Evolutionary conservation across 495 filamentous ascomycete species (phyloP).

Genomic region (Chaetomidium leptoderma): DNA sequence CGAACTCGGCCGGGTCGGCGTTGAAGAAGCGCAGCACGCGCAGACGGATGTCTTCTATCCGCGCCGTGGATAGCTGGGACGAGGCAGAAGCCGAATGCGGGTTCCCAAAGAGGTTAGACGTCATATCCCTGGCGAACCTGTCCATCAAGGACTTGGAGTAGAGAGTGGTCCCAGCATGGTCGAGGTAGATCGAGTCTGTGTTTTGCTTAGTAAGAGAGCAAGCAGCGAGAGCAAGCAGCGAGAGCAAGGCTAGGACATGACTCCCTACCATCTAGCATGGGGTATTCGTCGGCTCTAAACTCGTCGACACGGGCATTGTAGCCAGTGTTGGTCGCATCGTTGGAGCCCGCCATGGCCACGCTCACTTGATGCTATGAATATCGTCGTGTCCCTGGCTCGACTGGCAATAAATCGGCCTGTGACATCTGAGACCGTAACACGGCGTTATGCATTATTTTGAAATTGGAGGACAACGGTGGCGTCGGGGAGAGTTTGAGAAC

Average conservation of each 20-base stretch:
- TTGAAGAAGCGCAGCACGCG: constrained; percentile 74
- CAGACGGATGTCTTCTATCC: constrained; percentile 72
- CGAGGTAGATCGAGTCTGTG: constrained; percentile 76
- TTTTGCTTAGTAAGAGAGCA: constrained; percentile 11
- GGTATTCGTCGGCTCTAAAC: constrained; percentile 71
- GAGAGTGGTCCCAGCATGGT: constrained; percentile 85
- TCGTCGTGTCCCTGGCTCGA: constrained; percentile 3
- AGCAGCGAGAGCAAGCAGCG: background rate
- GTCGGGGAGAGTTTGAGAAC: background rate
- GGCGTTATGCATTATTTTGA: background rate
- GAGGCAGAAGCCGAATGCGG: constrained; percentile 83
- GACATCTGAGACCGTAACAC: background rate
- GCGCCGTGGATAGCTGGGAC: constrained; percentile 67
- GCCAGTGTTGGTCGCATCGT: constrained; percentile 14
- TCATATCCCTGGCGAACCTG: constrained; percentile 69
- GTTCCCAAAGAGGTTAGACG: constrained; percentile 77
- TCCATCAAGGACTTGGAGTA: constrained; percentile 81
- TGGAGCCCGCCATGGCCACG: constrained; percentile 10
- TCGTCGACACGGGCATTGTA: constrained; percentile 66
- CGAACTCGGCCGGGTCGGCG: constrained; percentile 77
- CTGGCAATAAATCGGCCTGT: background rate
- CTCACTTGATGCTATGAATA: background rate
- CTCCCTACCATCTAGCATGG: constrained; percentile 67
- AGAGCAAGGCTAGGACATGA: too few species aligned
- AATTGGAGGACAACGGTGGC: background rate